Evolutionary conservation across 768 basidiomycete species (phyloP).

Genomic region (Naematelia encephala): DNA sequence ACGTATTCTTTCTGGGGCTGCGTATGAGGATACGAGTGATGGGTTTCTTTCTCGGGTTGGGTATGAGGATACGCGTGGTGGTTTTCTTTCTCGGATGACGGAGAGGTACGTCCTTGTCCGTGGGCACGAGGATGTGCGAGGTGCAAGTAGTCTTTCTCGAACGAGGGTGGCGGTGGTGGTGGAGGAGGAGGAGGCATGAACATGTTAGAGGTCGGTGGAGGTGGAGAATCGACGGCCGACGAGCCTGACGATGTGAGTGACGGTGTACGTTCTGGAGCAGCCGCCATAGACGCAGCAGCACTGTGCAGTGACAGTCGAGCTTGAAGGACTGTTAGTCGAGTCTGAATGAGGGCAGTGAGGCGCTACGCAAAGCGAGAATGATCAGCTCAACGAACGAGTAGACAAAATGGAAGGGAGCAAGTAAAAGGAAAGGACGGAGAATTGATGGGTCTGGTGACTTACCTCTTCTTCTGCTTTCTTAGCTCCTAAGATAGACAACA

Average conservation of each 20-base stretch:
- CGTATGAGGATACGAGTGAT: too few relatives aligned
- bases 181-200: conserved; percentile 9
- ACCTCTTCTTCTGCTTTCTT: conserved; percentile 93
- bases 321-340: conserved; percentile 47
- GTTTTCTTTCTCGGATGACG: too few relatives aligned
- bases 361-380: too few relatives aligned
- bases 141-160: neutral
- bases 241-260: neutral
- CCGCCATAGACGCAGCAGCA: conserved; percentile 27
- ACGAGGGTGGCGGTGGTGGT: neutral
- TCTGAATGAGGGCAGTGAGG: conserved; percentile 46
- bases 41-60: too few relatives aligned
- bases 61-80: too few relatives aligned
- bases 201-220: neutral
- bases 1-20: too few relatives aligned
- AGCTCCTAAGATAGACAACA: conserved; percentile 84
- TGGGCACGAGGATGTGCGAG: neutral
- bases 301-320: conserved; percentile 40
- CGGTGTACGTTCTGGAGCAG: neutral
- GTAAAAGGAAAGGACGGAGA: too few relatives aligned
- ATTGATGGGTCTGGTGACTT: conserved; percentile 23
- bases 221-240: neutral
- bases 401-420: too few relatives aligned
- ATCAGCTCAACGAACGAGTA: too few relatives aligned
- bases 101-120: neutral